Evolutionary conservation across 2,329 filamentous ascomycete species (phyloP).

Genomic region (Cryphonectria carpinicola): DNA sequence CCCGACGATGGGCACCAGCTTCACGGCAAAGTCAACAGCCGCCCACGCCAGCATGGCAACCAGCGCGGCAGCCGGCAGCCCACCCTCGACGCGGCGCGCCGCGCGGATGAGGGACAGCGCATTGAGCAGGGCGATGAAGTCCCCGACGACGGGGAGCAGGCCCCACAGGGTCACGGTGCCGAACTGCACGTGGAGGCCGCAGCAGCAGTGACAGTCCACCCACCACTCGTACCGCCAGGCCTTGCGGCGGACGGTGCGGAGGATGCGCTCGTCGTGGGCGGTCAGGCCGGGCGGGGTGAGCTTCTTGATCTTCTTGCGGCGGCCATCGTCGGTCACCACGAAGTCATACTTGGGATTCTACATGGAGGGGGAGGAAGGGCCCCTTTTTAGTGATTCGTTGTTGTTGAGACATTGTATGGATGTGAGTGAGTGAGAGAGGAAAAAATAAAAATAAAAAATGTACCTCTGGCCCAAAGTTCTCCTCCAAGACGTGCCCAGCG

Average conservation of each 20-base stretch:
- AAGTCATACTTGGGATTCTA: constrained; percentile 28
- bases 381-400: background rate
- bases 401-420: background rate
- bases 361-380: background rate
- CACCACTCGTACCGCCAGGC: constrained; percentile 29
- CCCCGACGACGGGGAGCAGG: constrained; percentile 24
- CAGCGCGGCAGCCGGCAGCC: constrained; percentile 18
- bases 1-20: constrained; percentile 24
- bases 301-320: constrained; percentile 27
- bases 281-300: constrained; percentile 20
- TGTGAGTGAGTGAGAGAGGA: background rate
- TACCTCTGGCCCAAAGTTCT: constrained; percentile 27
- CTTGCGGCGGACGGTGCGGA: constrained; percentile 24
- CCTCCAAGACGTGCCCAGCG: constrained; percentile 27
- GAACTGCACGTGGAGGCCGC: constrained; percentile 27
- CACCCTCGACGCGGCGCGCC: constrained; percentile 23
- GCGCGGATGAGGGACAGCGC: constrained; percentile 26
- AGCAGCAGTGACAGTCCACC: constrained; percentile 30
- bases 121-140: constrained; percentile 25
- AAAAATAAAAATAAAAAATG: background rate
- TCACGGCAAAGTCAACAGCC: constrained; percentile 25
- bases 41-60: constrained; percentile 23
- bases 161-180: constrained; percentile 27
- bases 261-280: constrained; percentile 22
- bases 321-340: constrained; percentile 24